Percentiles rank a stretch among this genome's conserved stretches.
These are phyloP conservation scores for Suillus subaureus DNA, from an alignment of 768 basidiomycete genomes.

Conservation along the genomic window DNA sequence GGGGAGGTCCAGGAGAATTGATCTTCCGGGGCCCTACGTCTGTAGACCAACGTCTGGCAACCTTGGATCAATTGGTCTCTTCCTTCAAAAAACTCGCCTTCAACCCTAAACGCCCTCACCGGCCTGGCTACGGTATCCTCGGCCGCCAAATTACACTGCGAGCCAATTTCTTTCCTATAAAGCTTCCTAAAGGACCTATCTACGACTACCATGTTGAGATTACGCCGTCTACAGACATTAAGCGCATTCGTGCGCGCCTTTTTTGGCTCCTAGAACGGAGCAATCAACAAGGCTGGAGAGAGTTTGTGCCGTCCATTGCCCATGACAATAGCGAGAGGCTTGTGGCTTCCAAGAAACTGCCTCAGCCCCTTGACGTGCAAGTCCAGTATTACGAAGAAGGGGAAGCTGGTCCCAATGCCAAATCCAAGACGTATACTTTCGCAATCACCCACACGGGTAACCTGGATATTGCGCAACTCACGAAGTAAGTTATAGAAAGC, in stretches of 20 bases:
- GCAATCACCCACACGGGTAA: slow-evolving; percentile 34
- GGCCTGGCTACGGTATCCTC: slow-evolving; percentile 47
- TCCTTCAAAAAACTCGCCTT: slow-evolving; percentile 32
- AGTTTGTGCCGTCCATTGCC: slow-evolving; percentile 34
- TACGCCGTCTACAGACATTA: slow-evolving; percentile 36
- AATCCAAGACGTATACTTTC: slow-evolving; percentile 40
- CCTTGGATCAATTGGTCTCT: slow-evolving; percentile 28
- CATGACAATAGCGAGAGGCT: slow-evolving; percentile 48
- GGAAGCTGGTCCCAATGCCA: slow-evolving; percentile 32
- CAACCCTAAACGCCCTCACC: slow-evolving; percentile 41
- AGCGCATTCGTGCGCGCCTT: slow-evolving; percentile 42
- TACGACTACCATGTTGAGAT: slow-evolving; percentile 49
- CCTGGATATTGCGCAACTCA: slow-evolving; percentile 32
- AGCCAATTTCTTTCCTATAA: slow-evolving; percentile 52
- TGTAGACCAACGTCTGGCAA: slow-evolving; percentile 37
- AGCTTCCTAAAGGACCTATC: slow-evolving; percentile 41
- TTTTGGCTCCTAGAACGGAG: slow-evolving; percentile 46
- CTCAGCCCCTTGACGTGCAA: slow-evolving; percentile 35
- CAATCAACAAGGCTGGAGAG: slow-evolving; percentile 37
- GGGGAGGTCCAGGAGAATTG: slow-evolving; percentile 26
- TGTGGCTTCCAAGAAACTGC: slow-evolving; percentile 42
- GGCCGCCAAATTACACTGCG: slow-evolving; percentile 45
- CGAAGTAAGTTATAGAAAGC: slow-evolving; percentile 31
- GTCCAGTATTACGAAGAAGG: slow-evolving; percentile 45
- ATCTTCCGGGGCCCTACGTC: slow-evolving; percentile 33